A percentile compares a stretch with the other conserved stretches of the same genome.
phyloP scores from a whole-genome alignment of 805 yeast species.

The Komagataella pseudopastoris region DNA sequence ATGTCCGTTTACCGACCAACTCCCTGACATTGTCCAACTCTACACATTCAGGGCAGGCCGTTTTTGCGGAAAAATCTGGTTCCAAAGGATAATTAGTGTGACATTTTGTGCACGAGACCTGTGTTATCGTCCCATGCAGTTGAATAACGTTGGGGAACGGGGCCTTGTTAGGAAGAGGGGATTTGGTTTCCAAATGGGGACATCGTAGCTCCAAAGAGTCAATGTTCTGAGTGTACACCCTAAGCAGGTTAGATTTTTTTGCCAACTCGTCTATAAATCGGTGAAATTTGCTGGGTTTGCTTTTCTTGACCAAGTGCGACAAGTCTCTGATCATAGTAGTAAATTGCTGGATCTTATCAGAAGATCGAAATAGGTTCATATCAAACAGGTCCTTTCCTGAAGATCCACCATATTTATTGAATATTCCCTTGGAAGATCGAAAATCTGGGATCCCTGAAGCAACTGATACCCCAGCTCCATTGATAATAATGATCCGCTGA shows the following conservation, averaged over 20 bases:
- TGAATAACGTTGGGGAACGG: slow-evolving; percentile 49
- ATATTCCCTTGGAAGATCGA: slow-evolving; percentile 67
- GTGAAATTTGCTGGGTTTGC: slow-evolving; percentile 71
- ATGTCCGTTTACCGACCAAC: slow-evolving; percentile 53
- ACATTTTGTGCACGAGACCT: slow-evolving; percentile 71
- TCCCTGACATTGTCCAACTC: slow-evolving; percentile 42
- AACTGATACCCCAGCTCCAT: slow-evolving; percentile 89
- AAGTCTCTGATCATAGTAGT: slow-evolving; percentile 63
- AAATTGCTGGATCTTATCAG: slow-evolving; percentile 45
- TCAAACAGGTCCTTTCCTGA: slow-evolving; percentile 58
- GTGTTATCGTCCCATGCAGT: slow-evolving; percentile 70
- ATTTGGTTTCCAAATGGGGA: slow-evolving; percentile 29
- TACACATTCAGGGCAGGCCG: slow-evolving; percentile 49
- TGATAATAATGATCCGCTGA: slow-evolving; percentile 45
- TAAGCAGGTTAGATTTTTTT: slow-evolving; percentile 44
- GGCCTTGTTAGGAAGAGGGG: slow-evolving; percentile 28
- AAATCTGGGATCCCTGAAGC: slow-evolving; percentile 78
- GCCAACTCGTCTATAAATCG: slow-evolving; percentile 45
- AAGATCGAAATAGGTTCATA: slow-evolving; percentile 58
- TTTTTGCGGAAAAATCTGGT: slow-evolving; percentile 16
- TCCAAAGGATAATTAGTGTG: slow-evolving; percentile 39
- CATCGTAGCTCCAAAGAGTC: slow-evolving; percentile 66
- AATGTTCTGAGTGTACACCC: slow-evolving; percentile 82
- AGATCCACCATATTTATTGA: slow-evolving; percentile 30
- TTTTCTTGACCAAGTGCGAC: slow-evolving; percentile 35